Percentiles rank a stretch among this genome's conserved stretches.
Conservation (phyloP, 148 eudicot genomes). For the Linanthus parryae region DNA sequence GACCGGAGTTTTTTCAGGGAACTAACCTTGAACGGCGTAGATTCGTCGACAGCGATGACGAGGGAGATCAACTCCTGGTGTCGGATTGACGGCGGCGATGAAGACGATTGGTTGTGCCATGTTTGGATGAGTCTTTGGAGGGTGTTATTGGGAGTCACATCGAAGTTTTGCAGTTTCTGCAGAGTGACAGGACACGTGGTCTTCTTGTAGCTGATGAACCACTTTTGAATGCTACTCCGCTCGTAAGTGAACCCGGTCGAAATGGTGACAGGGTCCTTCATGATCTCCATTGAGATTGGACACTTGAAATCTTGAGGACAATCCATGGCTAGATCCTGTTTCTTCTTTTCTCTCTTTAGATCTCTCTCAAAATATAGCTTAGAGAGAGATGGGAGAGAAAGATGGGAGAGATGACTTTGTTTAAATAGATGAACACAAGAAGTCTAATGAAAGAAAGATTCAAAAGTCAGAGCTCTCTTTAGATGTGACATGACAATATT, state of each 20-base stretch:
- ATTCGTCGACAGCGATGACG: constrained; percentile 21
- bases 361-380: no score
- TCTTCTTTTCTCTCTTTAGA: no score
- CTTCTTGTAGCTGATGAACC: constrained; percentile 34
- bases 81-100: constrained; percentile 15
- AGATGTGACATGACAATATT: no score
- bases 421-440: no score
- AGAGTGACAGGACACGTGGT: constrained; percentile 45
- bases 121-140: constrained; percentile 38
- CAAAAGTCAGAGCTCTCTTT: no score
- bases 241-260: constrained; percentile 48
- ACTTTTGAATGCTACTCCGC: constrained; percentile 37
- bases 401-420: no score
- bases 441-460: no score
- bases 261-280: constrained; percentile 53
- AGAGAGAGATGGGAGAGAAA: no score
- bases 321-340: constrained; percentile 18
- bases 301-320: constrained; percentile 47
- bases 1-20: constrained; percentile 24
- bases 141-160: constrained; percentile 41
- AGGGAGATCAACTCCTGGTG: constrained; percentile 27
- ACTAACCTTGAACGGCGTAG: constrained; percentile 43
- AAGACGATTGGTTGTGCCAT: constrained; percentile 19
- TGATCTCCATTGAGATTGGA: constrained; percentile 55
- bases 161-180: constrained; percentile 20